These are phyloP conservation scores for Cynara cardunculus DNA, from an alignment of 129 eudicot genomes.

Conservation along the genomic window DNA sequence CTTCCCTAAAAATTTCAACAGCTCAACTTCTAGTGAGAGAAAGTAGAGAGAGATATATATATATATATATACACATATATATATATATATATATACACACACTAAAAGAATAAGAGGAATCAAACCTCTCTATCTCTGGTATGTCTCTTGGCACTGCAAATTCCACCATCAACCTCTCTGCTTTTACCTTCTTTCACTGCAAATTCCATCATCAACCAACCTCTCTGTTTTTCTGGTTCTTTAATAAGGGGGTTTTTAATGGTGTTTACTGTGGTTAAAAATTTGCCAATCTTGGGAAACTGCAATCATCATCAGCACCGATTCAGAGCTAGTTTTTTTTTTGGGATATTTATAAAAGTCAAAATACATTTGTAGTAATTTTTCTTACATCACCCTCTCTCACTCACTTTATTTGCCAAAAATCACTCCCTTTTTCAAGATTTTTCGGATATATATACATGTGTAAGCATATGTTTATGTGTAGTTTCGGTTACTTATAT, in stretches of 20 bases:
- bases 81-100: too few relatives aligned
- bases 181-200: neutral
- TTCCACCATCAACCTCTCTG: neutral
- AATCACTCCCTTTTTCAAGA: neutral
- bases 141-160: slow-evolving; percentile 6
- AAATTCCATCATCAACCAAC: neutral
- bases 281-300: slow-evolving; percentile 34
- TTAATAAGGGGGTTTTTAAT: neutral
- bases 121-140: slow-evolving; percentile 7
- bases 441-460: slow-evolving; percentile 18
- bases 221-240: neutral
- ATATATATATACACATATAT: too few relatives aligned
- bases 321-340: slow-evolving; percentile 6
- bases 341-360: slow-evolving; percentile 8
- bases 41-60: too few relatives aligned
- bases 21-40: slow-evolving; percentile 24
- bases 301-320: slow-evolving; percentile 17
- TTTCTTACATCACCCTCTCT: neutral
- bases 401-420: slow-evolving; percentile 16
- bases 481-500: slow-evolving; percentile 9
- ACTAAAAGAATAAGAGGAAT: neutral
- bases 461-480: neutral
- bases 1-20: slow-evolving; percentile 2
- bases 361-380: neutral
- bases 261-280: slow-evolving; percentile 9